Base-by-base conservation (phyloP, 306 rosid genomes). In the Geum urbanum region DNA sequence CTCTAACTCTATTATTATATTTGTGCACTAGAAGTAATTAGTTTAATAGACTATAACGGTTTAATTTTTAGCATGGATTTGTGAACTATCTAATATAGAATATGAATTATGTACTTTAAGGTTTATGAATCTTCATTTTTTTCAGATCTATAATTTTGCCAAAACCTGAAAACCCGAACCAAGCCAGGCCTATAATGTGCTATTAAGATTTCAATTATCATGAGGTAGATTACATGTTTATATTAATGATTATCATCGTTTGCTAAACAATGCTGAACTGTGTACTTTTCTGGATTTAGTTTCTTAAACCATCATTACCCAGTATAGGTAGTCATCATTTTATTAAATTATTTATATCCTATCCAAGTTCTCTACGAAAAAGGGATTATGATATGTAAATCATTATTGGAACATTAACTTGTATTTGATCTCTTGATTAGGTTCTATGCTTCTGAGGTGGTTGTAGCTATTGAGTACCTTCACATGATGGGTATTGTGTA, bases 401-500 rank as follows among this genome's bases (percentile, higher is more conserved):
- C 32, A 22, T 41, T 41, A 22, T 70, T 4, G 46, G 20, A 37
- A 19, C 22, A 53, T 10, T 78, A 24, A 59, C 59, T 45, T 18
- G 19, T 55, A 9, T 43, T 55, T 22, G 5, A 55, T 55, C 27
- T 73, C 35, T n/a, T 78, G 47, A 59, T 64, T 89, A 90, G 95
- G 78, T 90, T 90, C 79, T 90, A 88, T 24, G 95, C 90, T 15
- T 84, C 95, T 8, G 96, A 90, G 79, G 91, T 90, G 47, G 72
- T 90, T 51, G 88, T 88, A 63, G 91, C 96, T 51, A 69, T 90
- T 7, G 96, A 90, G 69, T 90, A 90, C 78, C 96, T 90, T 73
- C 96, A 90, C 87, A 90, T 90, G 96, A n/a, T 87, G 82, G 96
- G 96, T 50, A 87, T 90, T 52, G 91, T 90, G 44, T 90, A 90